Conservation (phyloP, 192 early-diverging fungal genomes). For the Phlyctochytrium arcticum region DNA sequence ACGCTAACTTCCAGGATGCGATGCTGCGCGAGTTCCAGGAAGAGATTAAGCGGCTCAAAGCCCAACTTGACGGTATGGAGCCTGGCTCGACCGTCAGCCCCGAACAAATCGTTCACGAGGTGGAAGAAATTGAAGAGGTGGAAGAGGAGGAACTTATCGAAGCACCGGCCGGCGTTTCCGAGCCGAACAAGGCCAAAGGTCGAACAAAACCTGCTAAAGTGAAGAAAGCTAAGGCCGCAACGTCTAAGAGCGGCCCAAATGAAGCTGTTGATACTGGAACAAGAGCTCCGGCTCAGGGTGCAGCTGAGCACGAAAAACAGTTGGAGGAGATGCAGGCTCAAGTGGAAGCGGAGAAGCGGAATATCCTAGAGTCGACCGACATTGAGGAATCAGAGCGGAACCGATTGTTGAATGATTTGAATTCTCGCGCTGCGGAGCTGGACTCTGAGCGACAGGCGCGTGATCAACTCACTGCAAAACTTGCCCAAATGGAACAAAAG, state of each 20-base stretch:
- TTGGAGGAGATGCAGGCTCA: constrained; percentile 15
- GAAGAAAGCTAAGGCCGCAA: not conserved
- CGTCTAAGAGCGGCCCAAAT: not conserved
- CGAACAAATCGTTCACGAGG: constrained; percentile 42
- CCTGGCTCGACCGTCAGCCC: no score
- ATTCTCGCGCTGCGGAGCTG: constrained; percentile 46
- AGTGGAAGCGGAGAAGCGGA: constrained; percentile 52
- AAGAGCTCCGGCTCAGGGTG: not conserved
- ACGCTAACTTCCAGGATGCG: constrained; percentile 51
- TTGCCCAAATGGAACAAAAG: constrained; percentile 56
- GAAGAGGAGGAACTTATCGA: constrained; percentile 47
- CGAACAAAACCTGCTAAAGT: not conserved
- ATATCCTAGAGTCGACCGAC: constrained; percentile 49
- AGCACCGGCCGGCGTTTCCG: constrained; percentile 24
- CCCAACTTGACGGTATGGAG: constrained; percentile 46
- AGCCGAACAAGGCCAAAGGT: not conserved
- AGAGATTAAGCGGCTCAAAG: constrained; percentile 58
- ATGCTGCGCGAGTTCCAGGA: constrained; percentile 66
- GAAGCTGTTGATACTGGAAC: constrained; percentile 1
- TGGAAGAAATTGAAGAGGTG: constrained; percentile 54
- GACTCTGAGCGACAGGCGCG: constrained; percentile 48
- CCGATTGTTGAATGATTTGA: constrained; percentile 43
- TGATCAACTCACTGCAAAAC: constrained; percentile 43
- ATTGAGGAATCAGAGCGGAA: constrained; percentile 55
- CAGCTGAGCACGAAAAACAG: constrained; percentile 9